phyloP scores from a whole-genome alignment of 176 grass and related monocot genomes.

The Raddia guianensis region DNA sequence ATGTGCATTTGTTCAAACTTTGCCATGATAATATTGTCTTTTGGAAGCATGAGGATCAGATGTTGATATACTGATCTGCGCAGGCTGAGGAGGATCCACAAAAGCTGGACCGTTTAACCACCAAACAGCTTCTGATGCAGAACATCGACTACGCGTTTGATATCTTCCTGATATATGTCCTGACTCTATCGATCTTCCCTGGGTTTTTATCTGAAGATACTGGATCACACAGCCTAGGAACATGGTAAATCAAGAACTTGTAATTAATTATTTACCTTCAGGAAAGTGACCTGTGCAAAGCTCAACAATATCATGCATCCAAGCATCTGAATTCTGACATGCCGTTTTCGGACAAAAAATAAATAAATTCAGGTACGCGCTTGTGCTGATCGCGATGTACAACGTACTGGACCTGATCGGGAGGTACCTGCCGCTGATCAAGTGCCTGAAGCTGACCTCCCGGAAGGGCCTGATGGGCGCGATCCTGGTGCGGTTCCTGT shows the following conservation, averaged over 20 bases:
- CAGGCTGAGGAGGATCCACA: constrained; percentile 83
- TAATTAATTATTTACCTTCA: neutral
- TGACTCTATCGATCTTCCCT: constrained; percentile 90
- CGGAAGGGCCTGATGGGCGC: constrained; percentile 43
- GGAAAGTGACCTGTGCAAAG: neutral
- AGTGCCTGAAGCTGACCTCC: constrained; percentile 52
- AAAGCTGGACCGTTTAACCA: constrained; percentile 61
- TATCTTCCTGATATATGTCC: constrained; percentile 77
- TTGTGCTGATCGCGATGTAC: constrained; percentile 70
- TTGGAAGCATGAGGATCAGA: neutral
- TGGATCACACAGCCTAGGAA: constrained; percentile 76
- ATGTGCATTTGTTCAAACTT: neutral
- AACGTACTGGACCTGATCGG: constrained; percentile 69
- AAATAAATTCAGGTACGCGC: constrained; percentile 55
- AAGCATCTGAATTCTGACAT: constrained; percentile 8
- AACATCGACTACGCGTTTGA: constrained; percentile 74
- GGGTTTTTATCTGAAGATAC: constrained; percentile 97
- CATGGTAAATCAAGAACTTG: constrained; percentile 38
- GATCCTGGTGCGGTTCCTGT: constrained; percentile 57
- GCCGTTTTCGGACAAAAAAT: constrained; percentile 18
- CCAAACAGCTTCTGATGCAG: constrained; percentile 65
- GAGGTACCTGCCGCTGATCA: constrained; percentile 67
- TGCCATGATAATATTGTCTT: too few species aligned
- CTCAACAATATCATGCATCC: neutral
- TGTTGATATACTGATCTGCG: constrained; percentile 3